Evolutionary conservation across 2,329 filamentous ascomycete genomes (phyloP), one percentile per base, ranked within the genome.

Genomic region (Acarospora socialis): DNA sequence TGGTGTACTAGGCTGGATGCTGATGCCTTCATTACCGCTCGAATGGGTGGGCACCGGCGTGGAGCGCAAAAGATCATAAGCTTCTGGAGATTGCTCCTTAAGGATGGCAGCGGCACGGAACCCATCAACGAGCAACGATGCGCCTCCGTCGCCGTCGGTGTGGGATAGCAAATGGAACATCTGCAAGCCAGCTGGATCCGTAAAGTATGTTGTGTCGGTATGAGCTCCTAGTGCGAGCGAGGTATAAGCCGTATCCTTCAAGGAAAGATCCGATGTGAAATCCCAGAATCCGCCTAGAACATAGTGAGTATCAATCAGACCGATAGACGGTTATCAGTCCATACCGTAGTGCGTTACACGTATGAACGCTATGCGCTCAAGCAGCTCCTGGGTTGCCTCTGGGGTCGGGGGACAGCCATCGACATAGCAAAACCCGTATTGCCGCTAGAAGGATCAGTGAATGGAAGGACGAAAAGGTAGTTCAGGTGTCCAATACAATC

Each of bases 171-270:
- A 64, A 50, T 98, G 90, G 55, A 98, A 92, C 16, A 90, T 75
- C 53, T 98, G 90, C 20, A 98, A 67, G 7, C 87, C 83, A 2
- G 81, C 77, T 0, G 90, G 87, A 41, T 95, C 87, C 14, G 74
- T 84, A 58, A 95, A 95, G 56, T 98, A 95, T 1, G 87, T 93
- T 5, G 73, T 95, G 57, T 98, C 90, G 1, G 87, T 95, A 55
- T 98, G 90, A 1, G 81, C 77, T 13, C 74, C 72, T 3, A 98
- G 69, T 1, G 76, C 75, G 30, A 90, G 66, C 46, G 79, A 83
- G 2, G 87, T 94, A 59, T 95, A 98, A 3, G 84, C 84, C 2
- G 81, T 92, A 48, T 93, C 84, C 42, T 86, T 86, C 49, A 78
- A 78, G 17, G 82, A 77, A 15, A 94, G 68, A 53, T 94, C 81